Percentiles rank a stretch among this genome's conserved stretches.
Evolutionary conservation across 768 basidiomycete species (phyloP).

Genomic region (Russula emetica): DNA sequence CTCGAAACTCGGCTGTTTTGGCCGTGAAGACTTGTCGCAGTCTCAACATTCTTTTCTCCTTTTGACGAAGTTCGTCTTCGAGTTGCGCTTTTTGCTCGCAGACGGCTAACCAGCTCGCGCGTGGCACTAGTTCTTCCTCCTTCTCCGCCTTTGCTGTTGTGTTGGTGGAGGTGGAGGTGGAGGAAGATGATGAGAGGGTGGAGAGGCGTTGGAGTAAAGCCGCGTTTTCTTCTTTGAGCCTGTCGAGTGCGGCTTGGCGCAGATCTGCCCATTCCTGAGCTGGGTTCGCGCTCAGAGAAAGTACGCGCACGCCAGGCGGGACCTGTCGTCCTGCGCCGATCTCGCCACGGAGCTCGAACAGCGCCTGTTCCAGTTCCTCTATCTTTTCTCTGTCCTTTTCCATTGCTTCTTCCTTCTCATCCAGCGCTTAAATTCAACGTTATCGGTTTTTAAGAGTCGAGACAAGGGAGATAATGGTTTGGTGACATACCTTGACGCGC

Average conservation of each 20-base stretch:
- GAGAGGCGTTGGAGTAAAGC: slow-evolving; percentile 66
- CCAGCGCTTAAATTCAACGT: slow-evolving; percentile 41
- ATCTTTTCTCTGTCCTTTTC: slow-evolving; percentile 48
- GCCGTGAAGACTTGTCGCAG: slow-evolving; percentile 82
- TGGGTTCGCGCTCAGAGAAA: slow-evolving; percentile 74
- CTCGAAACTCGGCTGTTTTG: slow-evolving; percentile 87
- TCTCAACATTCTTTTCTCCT: slow-evolving; percentile 74
- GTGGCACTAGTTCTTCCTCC: slow-evolving; percentile 51
- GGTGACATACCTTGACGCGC: slow-evolving; percentile 41
- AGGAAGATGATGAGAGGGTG: slow-evolving; percentile 38
- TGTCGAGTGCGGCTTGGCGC: slow-evolving; percentile 67
- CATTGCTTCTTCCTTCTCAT: slow-evolving; percentile 37
- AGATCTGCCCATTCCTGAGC: slow-evolving; percentile 78
- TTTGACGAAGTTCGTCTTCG: slow-evolving; percentile 60
- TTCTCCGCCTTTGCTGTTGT: slow-evolving; percentile 27
- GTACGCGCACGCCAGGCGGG: slow-evolving; percentile 63
- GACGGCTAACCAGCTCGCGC: slow-evolving; percentile 74
- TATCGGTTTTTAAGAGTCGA: background rate
- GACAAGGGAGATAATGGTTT: background rate
- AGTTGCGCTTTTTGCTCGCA: slow-evolving; percentile 66
- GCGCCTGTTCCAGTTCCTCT: slow-evolving; percentile 68
- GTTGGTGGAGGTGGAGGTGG: slow-evolving; percentile 26
- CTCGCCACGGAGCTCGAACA: slow-evolving; percentile 74
- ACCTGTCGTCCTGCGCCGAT: slow-evolving; percentile 72
- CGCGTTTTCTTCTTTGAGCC: slow-evolving; percentile 77